Evolutionary conservation across 768 basidiomycete genomes (phyloP), one percentile per base, ranked within the genome.

Genomic region (Pisolithus microcarpus): DNA sequence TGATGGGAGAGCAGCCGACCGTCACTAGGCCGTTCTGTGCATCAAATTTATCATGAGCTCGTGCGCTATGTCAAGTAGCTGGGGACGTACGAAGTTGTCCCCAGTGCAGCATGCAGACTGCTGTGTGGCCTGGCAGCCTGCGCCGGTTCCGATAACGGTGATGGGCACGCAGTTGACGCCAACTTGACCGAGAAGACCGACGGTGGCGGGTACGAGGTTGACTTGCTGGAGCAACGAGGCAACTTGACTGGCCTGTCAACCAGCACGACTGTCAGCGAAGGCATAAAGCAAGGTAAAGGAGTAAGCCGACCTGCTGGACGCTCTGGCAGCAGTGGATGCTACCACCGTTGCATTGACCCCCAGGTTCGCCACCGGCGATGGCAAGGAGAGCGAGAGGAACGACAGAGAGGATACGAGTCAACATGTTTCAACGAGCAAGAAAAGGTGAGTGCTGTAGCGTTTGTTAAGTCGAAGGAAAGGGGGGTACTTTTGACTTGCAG

Each of bases 121-220:
- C 37, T 54, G 53, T 9, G 19, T 10, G 7, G 51, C 52, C 19
- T 1, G 37, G 11, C 51, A 36, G 44, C 51, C 53, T 3, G 34
- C 13, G 18, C 36, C 51, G 11, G 26, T 21, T 10, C 51, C 51
- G 19, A 52, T 13, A n/a, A 36, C 51, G 7, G 38, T 21, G 43
- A 54, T 52, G 16, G 53, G 53, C 26, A 13, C 30, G 37, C 53
- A 54, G 28, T 28, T 26, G 43, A 52, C 21, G 19, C 53, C 53
- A 9, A 52, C 37, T 1, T 53, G 39, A 3, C 52, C 52, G 21
- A 42, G 13, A 15, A 52, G 7, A 9, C 48, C 36, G 9, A 10
- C 34, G 31, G 18, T 4, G 26, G 48, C 48, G 15, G 47, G 49
- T 30, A 49, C 18, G 8, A 2, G 28, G 11, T 11, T 11, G 5